Conservation (phyloP, 768 basidiomycete species). For the Kwoniella mangroviensis region DNA sequence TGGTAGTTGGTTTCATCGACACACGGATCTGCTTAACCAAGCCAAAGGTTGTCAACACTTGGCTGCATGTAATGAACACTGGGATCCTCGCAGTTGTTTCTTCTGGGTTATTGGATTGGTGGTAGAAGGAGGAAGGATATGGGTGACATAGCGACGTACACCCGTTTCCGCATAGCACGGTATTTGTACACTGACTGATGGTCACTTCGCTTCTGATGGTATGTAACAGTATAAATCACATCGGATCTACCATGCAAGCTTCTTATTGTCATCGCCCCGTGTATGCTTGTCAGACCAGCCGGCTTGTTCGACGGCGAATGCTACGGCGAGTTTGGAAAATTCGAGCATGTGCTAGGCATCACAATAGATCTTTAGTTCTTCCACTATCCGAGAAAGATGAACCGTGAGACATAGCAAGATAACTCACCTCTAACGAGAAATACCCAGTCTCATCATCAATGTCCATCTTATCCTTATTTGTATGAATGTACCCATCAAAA, state of each 20-base stretch:
- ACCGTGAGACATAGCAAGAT: no score
- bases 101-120: constrained; percentile 6
- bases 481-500: constrained; percentile 39
- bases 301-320: constrained; percentile 69
- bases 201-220: background rate
- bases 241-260: background rate
- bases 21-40: constrained; percentile 2
- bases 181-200: no score
- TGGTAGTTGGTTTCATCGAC: background rate
- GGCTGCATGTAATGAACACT: constrained; percentile 8
- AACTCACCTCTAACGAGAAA: constrained; percentile 43
- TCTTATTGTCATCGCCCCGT: constrained; percentile 23
- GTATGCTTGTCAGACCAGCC: constrained; percentile 33
- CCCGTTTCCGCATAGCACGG: no score
- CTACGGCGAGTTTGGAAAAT: constrained; percentile 78
- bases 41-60: constrained; percentile 4
- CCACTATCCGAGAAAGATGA: no score
- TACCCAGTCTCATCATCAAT: constrained; percentile 32
- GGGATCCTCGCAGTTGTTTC: background rate
- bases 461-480: constrained; percentile 36
- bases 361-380: background rate
- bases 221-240: background rate
- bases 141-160: no score
- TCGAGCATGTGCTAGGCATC: constrained; percentile 68
- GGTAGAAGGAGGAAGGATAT: background rate